Conservation (phyloP, 2,329 filamentous ascomycete species). For the Aspergillus brunneoviolaceus region DNA sequence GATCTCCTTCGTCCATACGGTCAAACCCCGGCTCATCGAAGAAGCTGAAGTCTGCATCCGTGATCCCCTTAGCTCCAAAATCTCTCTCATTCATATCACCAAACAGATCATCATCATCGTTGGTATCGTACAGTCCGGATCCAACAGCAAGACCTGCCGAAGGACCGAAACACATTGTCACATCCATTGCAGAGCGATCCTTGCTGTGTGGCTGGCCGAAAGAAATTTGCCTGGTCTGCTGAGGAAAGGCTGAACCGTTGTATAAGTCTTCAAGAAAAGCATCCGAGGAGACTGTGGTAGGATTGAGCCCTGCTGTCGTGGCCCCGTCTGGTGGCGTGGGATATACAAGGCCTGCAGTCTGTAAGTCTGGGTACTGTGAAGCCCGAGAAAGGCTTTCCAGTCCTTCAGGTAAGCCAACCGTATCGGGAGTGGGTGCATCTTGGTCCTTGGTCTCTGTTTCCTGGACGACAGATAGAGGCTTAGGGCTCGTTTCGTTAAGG, state of each 20-base stretch:
- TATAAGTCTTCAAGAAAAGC: slow-evolving; percentile 32
- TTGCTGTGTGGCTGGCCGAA: slow-evolving; percentile 13
- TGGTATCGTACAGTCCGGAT: slow-evolving; percentile 43
- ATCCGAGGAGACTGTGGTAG: slow-evolving; percentile 28
- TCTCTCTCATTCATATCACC: slow-evolving; percentile 56
- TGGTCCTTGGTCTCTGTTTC: slow-evolving; percentile 26
- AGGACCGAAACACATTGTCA: slow-evolving; percentile 26
- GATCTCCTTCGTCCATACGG: slow-evolving; percentile 19
- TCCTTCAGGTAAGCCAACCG: slow-evolving; percentile 28
- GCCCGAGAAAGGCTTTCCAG: slow-evolving; percentile 42
- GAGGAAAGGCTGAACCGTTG: slow-evolving; percentile 19
- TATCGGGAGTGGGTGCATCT: slow-evolving; percentile 24
- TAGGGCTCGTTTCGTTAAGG: slow-evolving; percentile 18
- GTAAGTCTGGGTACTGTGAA: slow-evolving; percentile 42
- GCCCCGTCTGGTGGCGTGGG: slow-evolving; percentile 55
- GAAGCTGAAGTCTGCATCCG: slow-evolving; percentile 64
- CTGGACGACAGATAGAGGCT: slow-evolving; percentile 19
- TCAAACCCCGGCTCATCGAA: slow-evolving; percentile 56
- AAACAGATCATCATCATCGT: slow-evolving; percentile 57
- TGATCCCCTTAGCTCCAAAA: slow-evolving; percentile 56
- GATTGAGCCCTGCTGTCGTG: slow-evolving; percentile 31
- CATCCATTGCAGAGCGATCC: slow-evolving; percentile 18
- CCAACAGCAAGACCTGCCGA: slow-evolving; percentile 33
- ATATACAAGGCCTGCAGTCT: slow-evolving; percentile 48
- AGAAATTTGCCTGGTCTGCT: slow-evolving; percentile 17